Evolutionary conservation across 2,329 filamentous ascomycete genomes (phyloP).

Genomic region (Verticillium alfalfae): DNA sequence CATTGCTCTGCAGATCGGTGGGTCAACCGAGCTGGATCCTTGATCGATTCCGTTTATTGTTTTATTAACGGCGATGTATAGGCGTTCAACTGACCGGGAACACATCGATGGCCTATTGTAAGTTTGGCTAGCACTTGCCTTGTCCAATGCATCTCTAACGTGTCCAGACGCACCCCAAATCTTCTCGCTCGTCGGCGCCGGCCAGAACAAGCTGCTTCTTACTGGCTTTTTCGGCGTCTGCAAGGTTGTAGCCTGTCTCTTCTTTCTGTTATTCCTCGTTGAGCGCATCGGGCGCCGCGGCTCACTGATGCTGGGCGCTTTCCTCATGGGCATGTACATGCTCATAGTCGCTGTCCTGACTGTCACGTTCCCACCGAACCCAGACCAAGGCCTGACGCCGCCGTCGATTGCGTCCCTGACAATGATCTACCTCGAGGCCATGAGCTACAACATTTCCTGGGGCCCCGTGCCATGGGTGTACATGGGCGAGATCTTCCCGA

Average conservation of each 20-base stretch:
- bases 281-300: conserved; percentile 42
- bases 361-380: conserved; percentile 32
- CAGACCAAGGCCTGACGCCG: conserved; percentile 20
- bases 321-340: conserved; percentile 46
- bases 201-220: conserved; percentile 32
- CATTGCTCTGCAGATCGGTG: conserved; percentile 42
- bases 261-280: conserved; percentile 40
- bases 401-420: conserved; percentile 40
- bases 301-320: conserved; percentile 41
- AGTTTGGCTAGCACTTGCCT: conserved; percentile 2
- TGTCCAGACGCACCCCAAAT: conserved; percentile 39
- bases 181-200: conserved; percentile 42
- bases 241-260: conserved; percentile 40
- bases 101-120: conserved; percentile 44
- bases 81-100: conserved; percentile 42
- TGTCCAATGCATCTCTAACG: neutral
- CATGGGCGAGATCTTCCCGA: conserved; percentile 43
- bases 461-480: conserved; percentile 49
- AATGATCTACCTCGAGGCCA: conserved; percentile 44
- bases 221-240: conserved; percentile 48
- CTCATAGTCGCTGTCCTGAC: conserved; percentile 45
- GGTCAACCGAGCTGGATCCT: neutral
- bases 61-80: neutral
- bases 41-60: neutral
- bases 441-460: conserved; percentile 47